Evolutionary conservation across 2,329 filamentous ascomycete genomes (phyloP).

Genomic region (Alternaria incomplexa): DNA sequence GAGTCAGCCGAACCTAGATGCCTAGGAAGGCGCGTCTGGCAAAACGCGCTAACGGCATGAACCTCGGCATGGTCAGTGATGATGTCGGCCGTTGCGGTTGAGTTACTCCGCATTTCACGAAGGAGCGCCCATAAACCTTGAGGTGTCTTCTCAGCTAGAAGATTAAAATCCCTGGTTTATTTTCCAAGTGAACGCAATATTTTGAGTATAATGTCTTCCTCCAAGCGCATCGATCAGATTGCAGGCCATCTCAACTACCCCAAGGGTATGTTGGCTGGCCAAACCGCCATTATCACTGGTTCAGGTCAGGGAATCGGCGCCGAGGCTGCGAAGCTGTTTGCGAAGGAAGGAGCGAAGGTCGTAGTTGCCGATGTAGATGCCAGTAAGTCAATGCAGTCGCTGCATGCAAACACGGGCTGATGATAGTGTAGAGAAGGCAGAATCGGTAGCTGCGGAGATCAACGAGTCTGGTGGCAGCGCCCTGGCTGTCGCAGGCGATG

Average conservation of each 20-base stretch:
- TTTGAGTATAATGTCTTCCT: constrained; percentile 18
- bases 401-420: constrained; percentile 13
- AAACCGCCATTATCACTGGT: constrained; percentile 87
- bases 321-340: constrained; percentile 80
- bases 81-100: constrained; percentile 17
- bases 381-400: constrained; percentile 50
- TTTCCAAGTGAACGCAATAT: not conserved
- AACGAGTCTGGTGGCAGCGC: constrained; percentile 71
- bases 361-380: constrained; percentile 83
- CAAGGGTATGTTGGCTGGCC: constrained; percentile 76
- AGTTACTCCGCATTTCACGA: constrained; percentile 24
- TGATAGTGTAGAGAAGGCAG: constrained; percentile 66
- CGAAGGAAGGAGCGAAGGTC: constrained; percentile 86
- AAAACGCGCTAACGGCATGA: constrained; percentile 13
- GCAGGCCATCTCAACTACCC: constrained; percentile 82
- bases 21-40: not conserved
- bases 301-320: constrained; percentile 88
- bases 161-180: not conserved
- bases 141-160: not conserved
- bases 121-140: not conserved
- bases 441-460: constrained; percentile 72
- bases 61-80: constrained; percentile 16
- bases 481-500: constrained; percentile 76
- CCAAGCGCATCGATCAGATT: constrained; percentile 69
- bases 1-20: constrained; percentile 10